A percentile compares a stretch with the other conserved stretches of the same genome.
Evolutionary conservation across 2,329 filamentous ascomycete species (phyloP).

Genomic region (Lecanosticta acicola): DNA sequence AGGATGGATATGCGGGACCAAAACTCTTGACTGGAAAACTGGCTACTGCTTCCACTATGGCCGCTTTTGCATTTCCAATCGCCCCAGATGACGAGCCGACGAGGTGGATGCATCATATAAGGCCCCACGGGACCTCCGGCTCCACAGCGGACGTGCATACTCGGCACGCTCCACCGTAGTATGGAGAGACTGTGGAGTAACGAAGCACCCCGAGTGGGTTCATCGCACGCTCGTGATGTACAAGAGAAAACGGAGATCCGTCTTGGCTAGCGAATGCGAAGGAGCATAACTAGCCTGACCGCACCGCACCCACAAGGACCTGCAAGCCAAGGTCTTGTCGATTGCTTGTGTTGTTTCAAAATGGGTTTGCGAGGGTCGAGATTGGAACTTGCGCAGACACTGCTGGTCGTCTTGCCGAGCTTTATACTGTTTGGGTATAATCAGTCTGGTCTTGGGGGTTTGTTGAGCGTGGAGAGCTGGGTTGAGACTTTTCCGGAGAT

Average conservation of each 20-base stretch:
- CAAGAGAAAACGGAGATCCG: no score
- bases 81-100: not conserved
- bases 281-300: not conserved
- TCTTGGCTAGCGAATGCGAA: not conserved
- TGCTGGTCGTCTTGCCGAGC: constrained; percentile 36
- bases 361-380: constrained; percentile 21
- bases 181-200: not conserved
- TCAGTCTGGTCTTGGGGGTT: constrained; percentile 46
- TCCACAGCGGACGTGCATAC: not conserved
- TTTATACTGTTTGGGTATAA: constrained; percentile 51
- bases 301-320: not conserved
- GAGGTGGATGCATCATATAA: not conserved
- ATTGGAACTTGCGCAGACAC: constrained; percentile 27
- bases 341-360: not conserved
- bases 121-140: not conserved
- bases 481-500: constrained; percentile 46
- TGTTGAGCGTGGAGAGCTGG: constrained; percentile 39
- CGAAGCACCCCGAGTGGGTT: not conserved
- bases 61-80: no score
- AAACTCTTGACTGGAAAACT: no score
- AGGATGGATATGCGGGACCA: no score
- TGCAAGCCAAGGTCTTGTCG: not conserved
- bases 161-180: not conserved
- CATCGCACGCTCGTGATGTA: no score
- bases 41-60: no score